Evolutionary conservation across 768 basidiomycete genomes (phyloP), one percentile per base, ranked within the genome.

Genomic region (Termitomyces sp.): DNA sequence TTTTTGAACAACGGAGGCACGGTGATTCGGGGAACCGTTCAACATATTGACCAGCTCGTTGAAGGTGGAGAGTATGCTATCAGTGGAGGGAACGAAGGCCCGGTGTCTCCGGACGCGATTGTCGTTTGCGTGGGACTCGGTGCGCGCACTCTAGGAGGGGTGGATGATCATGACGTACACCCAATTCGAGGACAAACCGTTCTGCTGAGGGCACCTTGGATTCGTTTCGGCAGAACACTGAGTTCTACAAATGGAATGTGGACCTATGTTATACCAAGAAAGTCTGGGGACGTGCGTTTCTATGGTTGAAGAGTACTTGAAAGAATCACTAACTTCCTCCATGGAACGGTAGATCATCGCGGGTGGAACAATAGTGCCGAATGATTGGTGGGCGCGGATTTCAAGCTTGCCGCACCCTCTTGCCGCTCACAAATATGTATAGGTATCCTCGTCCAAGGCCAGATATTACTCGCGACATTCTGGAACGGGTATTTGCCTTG

Each of bases 151-250:
- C 76, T 95, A 46, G 81, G 88, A 5, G 92, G 92, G 2, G 85
- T 94, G 7, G 86, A 92, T 64, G 93, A 95, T 70, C 76, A 78
- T 54, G 75, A 76, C 28, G 77, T 92, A 36, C 84, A 84, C 69
- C 90, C 93, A 2, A 83, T 92, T 64, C 79, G 91, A 24, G 93
- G 93, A 13, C 93, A 95, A 73, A 87, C 88, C 0, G 83, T 93
- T 8, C 70, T 92, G 9, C 77, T 94, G 28, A 72, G 82, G 53
- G 88, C 90, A 13, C 86, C 89, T 0, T 78, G 80, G 72, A 71
- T 90, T 49, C 79, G 82, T 44, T 79, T 76, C 65, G 82, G 84
- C 7, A 72, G 79, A 66, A 81, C 84, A 4, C 59, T 79, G 20
- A 81, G 79, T 63, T 77, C 75, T 11, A 65, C 62, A 18, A 67